Percentiles rank a stretch among this genome's conserved stretches.
Conservation (phyloP, 2,329 filamentous ascomycete species). For the Plectosphaerella plurivora region DNA sequence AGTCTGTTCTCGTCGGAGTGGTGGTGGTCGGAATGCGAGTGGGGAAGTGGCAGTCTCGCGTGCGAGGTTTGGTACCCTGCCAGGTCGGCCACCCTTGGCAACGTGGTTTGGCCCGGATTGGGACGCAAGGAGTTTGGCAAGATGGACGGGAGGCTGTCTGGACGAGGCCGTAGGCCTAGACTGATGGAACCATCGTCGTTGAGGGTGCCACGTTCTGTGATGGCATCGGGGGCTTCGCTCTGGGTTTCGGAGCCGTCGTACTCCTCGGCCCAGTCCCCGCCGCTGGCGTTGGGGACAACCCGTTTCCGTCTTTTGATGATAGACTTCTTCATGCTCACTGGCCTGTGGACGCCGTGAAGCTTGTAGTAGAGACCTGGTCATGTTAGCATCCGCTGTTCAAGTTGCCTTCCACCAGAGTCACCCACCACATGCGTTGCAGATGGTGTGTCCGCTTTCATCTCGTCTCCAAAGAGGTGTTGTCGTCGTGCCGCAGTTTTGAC, state of each 20-base stretch:
- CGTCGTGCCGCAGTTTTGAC: conserved; percentile 94
- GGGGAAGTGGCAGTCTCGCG: conserved; percentile 27
- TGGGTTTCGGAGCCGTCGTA: conserved; percentile 45
- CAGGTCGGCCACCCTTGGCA: conserved; percentile 37
- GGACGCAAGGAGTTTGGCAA: conserved; percentile 40
- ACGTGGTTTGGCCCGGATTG: conserved; percentile 26
- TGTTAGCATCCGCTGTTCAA: conserved; percentile 7
- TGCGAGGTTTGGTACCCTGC: conserved; percentile 47
- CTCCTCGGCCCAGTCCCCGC: conserved; percentile 34
- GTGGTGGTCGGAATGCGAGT: conserved; percentile 27
- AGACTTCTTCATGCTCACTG: conserved; percentile 97
- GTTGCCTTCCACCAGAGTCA: conserved; percentile 16
- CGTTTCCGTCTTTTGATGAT: conserved; percentile 95
- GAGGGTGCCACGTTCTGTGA: conserved; percentile 47
- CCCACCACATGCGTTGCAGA: conserved; percentile 97
- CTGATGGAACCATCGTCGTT: conserved; percentile 64
- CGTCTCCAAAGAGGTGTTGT: conserved; percentile 94
- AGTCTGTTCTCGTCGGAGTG: conserved; percentile 54
- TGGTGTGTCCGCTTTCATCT: conserved; percentile 91
- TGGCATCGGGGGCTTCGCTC: conserved; percentile 29
- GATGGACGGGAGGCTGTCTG: conserved; percentile 39
- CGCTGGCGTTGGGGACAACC: conserved; percentile 71
- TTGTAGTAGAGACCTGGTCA: conserved; percentile 85
- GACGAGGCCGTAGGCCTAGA: conserved; percentile 49
- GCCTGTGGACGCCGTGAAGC: conserved; percentile 86